Conservation (phyloP, 192 early-diverging fungal genomes). For the Radiomyces spectabilis region DNA sequence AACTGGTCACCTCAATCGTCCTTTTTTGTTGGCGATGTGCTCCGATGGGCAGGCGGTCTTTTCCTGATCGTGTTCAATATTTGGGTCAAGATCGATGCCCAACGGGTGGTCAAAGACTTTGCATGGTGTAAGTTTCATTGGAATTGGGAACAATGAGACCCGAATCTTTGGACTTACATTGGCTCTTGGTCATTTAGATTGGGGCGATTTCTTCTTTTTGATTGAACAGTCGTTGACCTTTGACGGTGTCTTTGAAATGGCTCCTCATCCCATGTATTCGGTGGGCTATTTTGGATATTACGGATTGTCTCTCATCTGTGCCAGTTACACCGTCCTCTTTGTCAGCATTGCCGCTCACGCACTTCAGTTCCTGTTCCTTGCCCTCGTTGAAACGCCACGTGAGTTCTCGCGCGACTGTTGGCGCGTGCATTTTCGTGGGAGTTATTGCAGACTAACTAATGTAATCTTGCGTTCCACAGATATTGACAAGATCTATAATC, state of each 20-base stretch:
- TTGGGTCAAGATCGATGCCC: conserved; percentile 94
- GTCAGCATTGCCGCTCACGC: conserved; percentile 83
- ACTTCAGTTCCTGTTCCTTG: conserved; percentile 83
- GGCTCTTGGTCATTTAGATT: conserved; percentile 52
- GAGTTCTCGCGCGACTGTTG: conserved; percentile 8
- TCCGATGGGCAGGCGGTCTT: conserved; percentile 72
- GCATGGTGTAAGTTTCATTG: conserved; percentile 79
- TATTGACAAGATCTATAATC: conserved; percentile 57
- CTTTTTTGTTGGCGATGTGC: conserved; percentile 52
- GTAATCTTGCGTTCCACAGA: conserved; percentile 24
- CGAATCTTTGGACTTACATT: background rate
- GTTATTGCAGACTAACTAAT: background rate
- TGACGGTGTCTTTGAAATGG: conserved; percentile 94
- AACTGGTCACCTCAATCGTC: conserved; percentile 54
- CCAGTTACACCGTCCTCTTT: conserved; percentile 87
- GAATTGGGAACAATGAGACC: background rate
- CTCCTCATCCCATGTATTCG: conserved; percentile 98
- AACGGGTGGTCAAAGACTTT: conserved; percentile 93
- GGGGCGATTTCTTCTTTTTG: conserved; percentile 99
- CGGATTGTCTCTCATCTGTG: conserved; percentile 85
- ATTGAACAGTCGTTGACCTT: conserved; percentile 85
- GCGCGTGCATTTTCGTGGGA: background rate
- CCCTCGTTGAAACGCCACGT: conserved; percentile 88
- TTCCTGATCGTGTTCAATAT: conserved; percentile 85
- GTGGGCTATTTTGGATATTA: conserved; percentile 97